Evolutionary conservation across 2,329 filamentous ascomycete genomes (phyloP).

Genomic region (Phyllosticta paracitricarpa): DNA sequence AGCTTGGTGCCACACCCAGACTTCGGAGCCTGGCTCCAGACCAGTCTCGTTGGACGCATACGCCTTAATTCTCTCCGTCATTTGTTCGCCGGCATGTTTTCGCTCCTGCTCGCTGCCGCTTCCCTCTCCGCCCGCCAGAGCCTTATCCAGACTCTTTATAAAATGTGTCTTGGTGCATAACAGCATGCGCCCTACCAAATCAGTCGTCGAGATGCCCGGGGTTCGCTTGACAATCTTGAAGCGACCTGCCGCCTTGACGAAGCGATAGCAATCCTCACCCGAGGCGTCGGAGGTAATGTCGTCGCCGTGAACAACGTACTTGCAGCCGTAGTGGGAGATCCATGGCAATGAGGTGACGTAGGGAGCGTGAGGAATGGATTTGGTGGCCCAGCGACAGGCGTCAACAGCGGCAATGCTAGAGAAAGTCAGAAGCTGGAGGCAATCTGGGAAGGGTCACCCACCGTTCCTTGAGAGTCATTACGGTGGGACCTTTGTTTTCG

Average conservation of each 20-base stretch:
- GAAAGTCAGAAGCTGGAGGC: slow-evolving; percentile 12
- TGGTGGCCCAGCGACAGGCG: slow-evolving; percentile 89
- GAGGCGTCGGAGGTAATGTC: slow-evolving; percentile 92
- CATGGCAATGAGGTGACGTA: slow-evolving; percentile 91
- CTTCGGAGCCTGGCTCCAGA: slow-evolving; percentile 64
- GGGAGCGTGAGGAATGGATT: slow-evolving; percentile 72
- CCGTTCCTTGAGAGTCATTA: slow-evolving; percentile 91
- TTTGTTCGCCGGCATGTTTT: slow-evolving; percentile 51
- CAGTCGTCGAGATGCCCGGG: slow-evolving; percentile 92
- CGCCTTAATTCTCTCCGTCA: slow-evolving; percentile 67
- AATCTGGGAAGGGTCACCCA: slow-evolving; percentile 22
- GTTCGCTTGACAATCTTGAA: slow-evolving; percentile 97
- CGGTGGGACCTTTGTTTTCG: slow-evolving; percentile 93
- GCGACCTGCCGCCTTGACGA: slow-evolving; percentile 83
- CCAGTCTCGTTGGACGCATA: slow-evolving; percentile 86
- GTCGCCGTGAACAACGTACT: slow-evolving; percentile 92
- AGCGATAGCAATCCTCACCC: slow-evolving; percentile 95
- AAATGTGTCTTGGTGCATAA: slow-evolving; percentile 93
- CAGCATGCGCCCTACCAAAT: slow-evolving; percentile 96
- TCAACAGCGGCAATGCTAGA: slow-evolving; percentile 74
- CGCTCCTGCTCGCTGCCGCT: slow-evolving; percentile 59
- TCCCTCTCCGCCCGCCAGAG: slow-evolving; percentile 62
- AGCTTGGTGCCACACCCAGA: slow-evolving; percentile 64
- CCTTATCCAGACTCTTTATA: slow-evolving; percentile 65
- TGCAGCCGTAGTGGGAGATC: slow-evolving; percentile 92